Evolutionary conservation across 2,329 filamentous ascomycete species (phyloP).

Genomic region (Xylariaceae sp.): DNA sequence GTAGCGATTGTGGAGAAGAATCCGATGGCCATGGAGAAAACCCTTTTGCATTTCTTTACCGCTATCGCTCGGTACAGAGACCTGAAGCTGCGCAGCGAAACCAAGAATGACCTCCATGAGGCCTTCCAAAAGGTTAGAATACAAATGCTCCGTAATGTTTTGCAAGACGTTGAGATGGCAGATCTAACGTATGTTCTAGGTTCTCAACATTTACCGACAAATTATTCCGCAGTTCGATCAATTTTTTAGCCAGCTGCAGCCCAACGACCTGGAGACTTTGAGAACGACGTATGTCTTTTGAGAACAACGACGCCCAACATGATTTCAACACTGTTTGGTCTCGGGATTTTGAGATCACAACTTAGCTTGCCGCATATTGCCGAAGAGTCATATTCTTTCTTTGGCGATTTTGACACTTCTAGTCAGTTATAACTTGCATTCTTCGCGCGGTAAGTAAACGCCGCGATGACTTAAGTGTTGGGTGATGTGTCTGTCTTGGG

Average conservation of each 20-base stretch:
- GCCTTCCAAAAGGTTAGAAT: conserved; percentile 74
- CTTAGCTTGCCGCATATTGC: conserved; percentile 1
- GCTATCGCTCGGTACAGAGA: conserved; percentile 79
- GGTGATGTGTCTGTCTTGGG: not conserved
- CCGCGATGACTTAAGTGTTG: not conserved
- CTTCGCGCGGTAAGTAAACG: not conserved
- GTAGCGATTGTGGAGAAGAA: conserved; percentile 82
- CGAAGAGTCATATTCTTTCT: not conserved
- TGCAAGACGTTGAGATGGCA: not conserved
- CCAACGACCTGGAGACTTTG: conserved; percentile 53
- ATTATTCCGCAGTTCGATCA: conserved; percentile 62
- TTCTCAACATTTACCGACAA: conserved; percentile 58
- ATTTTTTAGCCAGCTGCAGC: conserved; percentile 55
- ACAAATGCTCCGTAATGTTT: not conserved
- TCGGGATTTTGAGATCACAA: conserved; percentile 2
- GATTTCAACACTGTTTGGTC: conserved; percentile 1
- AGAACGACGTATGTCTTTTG: conserved; percentile 51
- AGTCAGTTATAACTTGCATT: not conserved
- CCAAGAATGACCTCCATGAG: conserved; percentile 67
- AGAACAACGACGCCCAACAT: conserved; percentile 1
- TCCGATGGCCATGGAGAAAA: conserved; percentile 88
- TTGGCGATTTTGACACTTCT: not conserved
- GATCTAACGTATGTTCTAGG: conserved; percentile 40
- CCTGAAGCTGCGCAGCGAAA: conserved; percentile 60
- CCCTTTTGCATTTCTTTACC: conserved; percentile 78